Conservation (phyloP, 2,329 filamentous ascomycete species). For the Penicillium crustosum region DNA sequence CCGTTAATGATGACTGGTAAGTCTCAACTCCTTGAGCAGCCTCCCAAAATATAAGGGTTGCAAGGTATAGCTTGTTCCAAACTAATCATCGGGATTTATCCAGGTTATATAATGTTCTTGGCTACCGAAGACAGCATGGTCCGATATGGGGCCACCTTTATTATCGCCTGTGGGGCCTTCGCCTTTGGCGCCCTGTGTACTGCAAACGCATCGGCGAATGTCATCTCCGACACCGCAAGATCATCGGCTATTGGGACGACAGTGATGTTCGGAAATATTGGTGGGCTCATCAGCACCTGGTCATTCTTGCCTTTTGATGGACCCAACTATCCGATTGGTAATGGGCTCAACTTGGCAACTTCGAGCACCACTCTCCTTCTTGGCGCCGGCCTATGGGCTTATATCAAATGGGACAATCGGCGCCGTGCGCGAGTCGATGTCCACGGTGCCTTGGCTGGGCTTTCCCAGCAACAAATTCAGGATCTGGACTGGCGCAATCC, state of each 20-base stretch:
- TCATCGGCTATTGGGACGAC: constrained; percentile 65
- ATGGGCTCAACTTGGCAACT: constrained; percentile 67
- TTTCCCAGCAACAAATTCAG: constrained; percentile 55
- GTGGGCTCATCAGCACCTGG: constrained; percentile 67
- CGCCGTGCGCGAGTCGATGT: constrained; percentile 56
- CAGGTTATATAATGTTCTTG: constrained; percentile 67
- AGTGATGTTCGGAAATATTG: constrained; percentile 73
- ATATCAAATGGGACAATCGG: constrained; percentile 65
- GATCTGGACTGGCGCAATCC: constrained; percentile 68
- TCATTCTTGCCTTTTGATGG: constrained; percentile 62
- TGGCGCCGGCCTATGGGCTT: constrained; percentile 52
- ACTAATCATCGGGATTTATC: background rate
- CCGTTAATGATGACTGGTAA: constrained; percentile 62
- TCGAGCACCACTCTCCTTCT: constrained; percentile 57
- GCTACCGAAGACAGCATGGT: constrained; percentile 53
- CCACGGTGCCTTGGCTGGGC: constrained; percentile 56
- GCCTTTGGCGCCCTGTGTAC: constrained; percentile 64
- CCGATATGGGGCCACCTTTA: constrained; percentile 69
- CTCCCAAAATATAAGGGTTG: no score
- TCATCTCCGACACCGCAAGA: constrained; percentile 68
- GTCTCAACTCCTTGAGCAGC: background rate
- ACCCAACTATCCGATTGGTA: constrained; percentile 68
- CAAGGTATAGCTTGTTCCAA: background rate
- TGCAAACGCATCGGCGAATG: constrained; percentile 67
- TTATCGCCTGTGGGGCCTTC: constrained; percentile 66